These are phyloP conservation scores for Fraxinus anomala DNA, from an alignment of 257 asterid species.

Conservation along the genomic window DNA sequence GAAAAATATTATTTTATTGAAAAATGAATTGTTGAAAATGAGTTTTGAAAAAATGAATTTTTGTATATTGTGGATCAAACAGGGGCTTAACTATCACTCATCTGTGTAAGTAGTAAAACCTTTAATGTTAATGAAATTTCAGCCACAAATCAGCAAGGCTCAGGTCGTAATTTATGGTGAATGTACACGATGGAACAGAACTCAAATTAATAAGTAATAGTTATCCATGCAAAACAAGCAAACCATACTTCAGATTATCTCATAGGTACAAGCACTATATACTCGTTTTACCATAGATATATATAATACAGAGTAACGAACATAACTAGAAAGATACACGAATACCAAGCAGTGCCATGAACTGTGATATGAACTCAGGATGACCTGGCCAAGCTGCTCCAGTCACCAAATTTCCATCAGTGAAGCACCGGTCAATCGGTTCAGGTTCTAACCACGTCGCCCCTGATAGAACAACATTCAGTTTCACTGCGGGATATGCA, in stretches of 20 bases:
- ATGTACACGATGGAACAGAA: no score
- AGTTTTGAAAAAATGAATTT: no score
- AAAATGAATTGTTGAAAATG: no score
- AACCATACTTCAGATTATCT: neutral
- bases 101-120: no score
- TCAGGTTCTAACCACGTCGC: constrained; percentile 94
- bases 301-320: neutral
- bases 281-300: neutral
- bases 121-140: no score
- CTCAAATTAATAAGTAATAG: no score
- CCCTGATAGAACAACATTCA: constrained; percentile 78
- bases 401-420: constrained; percentile 93
- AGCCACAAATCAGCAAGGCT: no score
- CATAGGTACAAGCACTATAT: neutral
- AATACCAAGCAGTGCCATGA: constrained; percentile 77
- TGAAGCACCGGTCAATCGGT: constrained; percentile 84
- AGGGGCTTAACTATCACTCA: no score
- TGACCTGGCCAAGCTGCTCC: constrained; percentile 99
- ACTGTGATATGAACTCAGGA: constrained; percentile 86
- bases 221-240: neutral
- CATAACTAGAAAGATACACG: constrained; percentile 37
- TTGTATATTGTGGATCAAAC: no score
- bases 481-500: constrained; percentile 94
- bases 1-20: no score
- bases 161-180: no score